Base-by-base conservation (phyloP, 31 red algal species). In the Odonthalia washingtoniensis region DNA sequence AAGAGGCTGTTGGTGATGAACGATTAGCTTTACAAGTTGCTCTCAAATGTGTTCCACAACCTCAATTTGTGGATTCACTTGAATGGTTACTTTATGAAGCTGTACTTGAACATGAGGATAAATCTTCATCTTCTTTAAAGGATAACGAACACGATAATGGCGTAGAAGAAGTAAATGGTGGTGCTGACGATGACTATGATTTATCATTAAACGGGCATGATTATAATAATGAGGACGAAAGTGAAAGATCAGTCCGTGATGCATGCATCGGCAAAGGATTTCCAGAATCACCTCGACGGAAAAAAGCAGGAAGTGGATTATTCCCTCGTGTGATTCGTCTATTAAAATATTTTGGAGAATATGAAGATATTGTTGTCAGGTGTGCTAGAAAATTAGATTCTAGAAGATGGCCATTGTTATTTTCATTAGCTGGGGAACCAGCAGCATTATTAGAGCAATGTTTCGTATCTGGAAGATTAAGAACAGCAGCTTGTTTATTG, bases 301-400 rank as follows among this genome's bases (percentile, higher is more conserved):
- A 72, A 39, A 91, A 85, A 37, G 89, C 89, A 12, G 92, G 85
- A 35, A 70, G 84, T 40, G 84, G 86, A 12, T 60, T 96, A n/a
- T 96, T 96, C 72, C 81, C 90, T 28, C 81, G 89, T 3, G 89
- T 96, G 37, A 89, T 99, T 77, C 68, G 74, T 17, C 77, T 99
- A n/a, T 72, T 96, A 61, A 87, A 87, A 60, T 95, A 96, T 60
- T 99, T 99, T 88, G 97, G 97, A 17, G 97, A 99, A 70, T 99
- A 99, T 84, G 97, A 99, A 69, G 97, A 99, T 72, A 83, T 99
- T 3, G 94, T 99, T 72, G 97, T 99, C 41, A 77, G 94, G 34
- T 99, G 97, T 83, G 94, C 97, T 28, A 68, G 97, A 72, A 99
- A 99, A 73, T 86, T 96, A 43, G 97, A 99, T 75, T 83, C 89